Evolutionary conservation across 202 grass and related monocot genomes (phyloP).

Genomic region (Cymbopogon flexuosus): DNA sequence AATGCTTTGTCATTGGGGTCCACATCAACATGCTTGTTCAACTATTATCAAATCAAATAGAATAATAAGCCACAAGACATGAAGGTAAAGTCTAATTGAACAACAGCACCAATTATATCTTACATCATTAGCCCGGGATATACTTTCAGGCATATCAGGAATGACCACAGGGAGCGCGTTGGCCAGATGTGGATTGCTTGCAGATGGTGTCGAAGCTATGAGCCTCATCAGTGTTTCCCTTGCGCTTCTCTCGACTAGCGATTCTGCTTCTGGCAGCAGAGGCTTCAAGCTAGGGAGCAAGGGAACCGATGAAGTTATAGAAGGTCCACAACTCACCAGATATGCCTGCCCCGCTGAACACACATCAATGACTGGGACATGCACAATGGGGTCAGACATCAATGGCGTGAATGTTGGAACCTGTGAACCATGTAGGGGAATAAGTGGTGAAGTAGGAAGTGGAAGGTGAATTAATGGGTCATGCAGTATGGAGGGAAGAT

Average conservation of each 20-base stretch:
- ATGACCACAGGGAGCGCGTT: slow-evolving; percentile 45
- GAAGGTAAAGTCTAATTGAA: background rate
- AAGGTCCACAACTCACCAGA: slow-evolving; percentile 72
- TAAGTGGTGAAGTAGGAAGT: slow-evolving; percentile 55
- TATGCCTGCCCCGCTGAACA: slow-evolving; percentile 81
- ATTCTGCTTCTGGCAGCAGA: slow-evolving; percentile 61
- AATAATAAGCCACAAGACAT: slow-evolving; percentile 1
- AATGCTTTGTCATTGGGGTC: too few species aligned
- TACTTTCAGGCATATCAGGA: slow-evolving; percentile 42
- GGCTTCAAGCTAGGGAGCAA: slow-evolving; percentile 55
- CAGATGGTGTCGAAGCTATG: slow-evolving; percentile 55
- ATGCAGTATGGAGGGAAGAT: slow-evolving; percentile 45
- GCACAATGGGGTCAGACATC: slow-evolving; percentile 91
- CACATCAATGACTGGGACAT: slow-evolving; percentile 74
- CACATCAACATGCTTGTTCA: slow-evolving; percentile 23
- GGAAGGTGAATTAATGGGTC: slow-evolving; percentile 55
- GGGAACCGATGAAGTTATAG: slow-evolving; percentile 58
- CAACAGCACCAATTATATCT: background rate
- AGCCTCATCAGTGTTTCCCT: slow-evolving; percentile 90
- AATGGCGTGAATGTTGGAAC: slow-evolving; percentile 68
- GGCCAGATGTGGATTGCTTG: slow-evolving; percentile 37
- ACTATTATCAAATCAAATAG: slow-evolving; percentile 29
- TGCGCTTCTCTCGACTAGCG: slow-evolving; percentile 65
- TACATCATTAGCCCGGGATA: slow-evolving; percentile 37
- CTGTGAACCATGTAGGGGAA: slow-evolving; percentile 55